Evolutionary conservation across 2,329 filamentous ascomycete genomes (phyloP), one percentile per base, ranked within the genome.

Genomic region (Colletotrichum kahawae): DNA sequence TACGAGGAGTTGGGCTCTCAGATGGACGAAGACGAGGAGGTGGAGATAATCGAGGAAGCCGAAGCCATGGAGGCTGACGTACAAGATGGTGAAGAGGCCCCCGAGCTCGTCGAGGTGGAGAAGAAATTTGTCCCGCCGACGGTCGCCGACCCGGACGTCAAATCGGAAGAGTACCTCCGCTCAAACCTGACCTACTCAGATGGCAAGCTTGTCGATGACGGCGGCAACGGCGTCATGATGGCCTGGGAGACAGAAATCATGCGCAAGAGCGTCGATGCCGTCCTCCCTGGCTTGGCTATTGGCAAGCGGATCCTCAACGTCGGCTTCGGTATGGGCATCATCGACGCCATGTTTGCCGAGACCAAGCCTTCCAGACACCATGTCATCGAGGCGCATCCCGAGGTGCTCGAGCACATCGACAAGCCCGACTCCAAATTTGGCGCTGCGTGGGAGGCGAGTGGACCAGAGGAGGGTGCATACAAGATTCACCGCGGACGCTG

Each of bases 151-250:
- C 85, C 85, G 73, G 82, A 86, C 34, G 91, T 94, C 75, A 92
- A 90, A 64, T 93, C 90, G 79, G 89, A 91, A 60, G 89, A 91
- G 54, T 96, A 95, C 81, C 90, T 96, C 60, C 88, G 90, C 63
- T 94, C 93, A 0, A 86, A 88, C 31, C 87, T 95, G 27, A 92
- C 90, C 16, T 93, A 94, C 83, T 88, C 89, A 64, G 87, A 90
- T 72, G 89, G 89, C 77, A 93, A 93, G 75, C 90, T 97, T 4
- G 89, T 97, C 8, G 95, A 97, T 81, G 88, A 91, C 5, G 91
- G 92, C 77, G 89, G 92, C 76, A 98, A 98, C 82, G 95, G 94
- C 67, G 94, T 98, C 60, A 98, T 98, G 95, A 98, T 98, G 95
- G 90, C 93, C 51, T 98, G 95, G 95, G 95, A 98, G 84, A 94